Evolutionary conservation across 805 yeast genomes (phyloP).

Genomic region (Brettanomyces anomalus): DNA sequence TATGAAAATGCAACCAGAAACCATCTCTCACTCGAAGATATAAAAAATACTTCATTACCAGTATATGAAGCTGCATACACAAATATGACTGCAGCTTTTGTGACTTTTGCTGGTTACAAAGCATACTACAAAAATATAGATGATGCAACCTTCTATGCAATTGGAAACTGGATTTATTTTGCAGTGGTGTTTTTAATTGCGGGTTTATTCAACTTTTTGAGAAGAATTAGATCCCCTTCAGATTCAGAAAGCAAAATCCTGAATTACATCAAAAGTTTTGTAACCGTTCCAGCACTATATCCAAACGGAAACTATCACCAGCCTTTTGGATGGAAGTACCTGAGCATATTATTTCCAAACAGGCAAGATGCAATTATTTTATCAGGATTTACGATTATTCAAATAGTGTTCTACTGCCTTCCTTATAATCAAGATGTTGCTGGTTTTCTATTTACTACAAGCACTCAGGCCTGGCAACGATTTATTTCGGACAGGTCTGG

Average conservation of each 20-base stretch:
- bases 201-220: slow-evolving; percentile 26
- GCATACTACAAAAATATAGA: slow-evolving; percentile 18
- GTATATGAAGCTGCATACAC: slow-evolving; percentile 10
- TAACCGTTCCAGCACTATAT: slow-evolving; percentile 32
- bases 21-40: not conserved
- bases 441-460: slow-evolving; percentile 20
- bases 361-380: slow-evolving; percentile 25
- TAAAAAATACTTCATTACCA: slow-evolving; percentile 7
- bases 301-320: slow-evolving; percentile 15
- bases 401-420: slow-evolving; percentile 15
- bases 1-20: slow-evolving; percentile 24
- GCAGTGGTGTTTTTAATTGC: slow-evolving; percentile 29
- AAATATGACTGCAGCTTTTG: slow-evolving; percentile 5
- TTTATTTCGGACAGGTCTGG: slow-evolving; percentile 29
- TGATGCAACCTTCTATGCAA: slow-evolving; percentile 25
- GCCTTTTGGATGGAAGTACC: slow-evolving; percentile 9
- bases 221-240: slow-evolving; percentile 19
- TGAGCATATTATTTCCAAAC: slow-evolving; percentile 18
- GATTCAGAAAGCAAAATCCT: slow-evolving; percentile 5
- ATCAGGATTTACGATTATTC: slow-evolving; percentile 18
- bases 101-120: slow-evolving; percentile 6
- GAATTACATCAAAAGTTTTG: slow-evolving; percentile 25
- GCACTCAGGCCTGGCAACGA: slow-evolving; percentile 25
- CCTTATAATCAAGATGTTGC: slow-evolving; percentile 8
- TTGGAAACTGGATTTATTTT: slow-evolving; percentile 31